Conservation (phyloP, 2,329 filamentous ascomycete species). For the Trichophyton rubrum region DNA sequence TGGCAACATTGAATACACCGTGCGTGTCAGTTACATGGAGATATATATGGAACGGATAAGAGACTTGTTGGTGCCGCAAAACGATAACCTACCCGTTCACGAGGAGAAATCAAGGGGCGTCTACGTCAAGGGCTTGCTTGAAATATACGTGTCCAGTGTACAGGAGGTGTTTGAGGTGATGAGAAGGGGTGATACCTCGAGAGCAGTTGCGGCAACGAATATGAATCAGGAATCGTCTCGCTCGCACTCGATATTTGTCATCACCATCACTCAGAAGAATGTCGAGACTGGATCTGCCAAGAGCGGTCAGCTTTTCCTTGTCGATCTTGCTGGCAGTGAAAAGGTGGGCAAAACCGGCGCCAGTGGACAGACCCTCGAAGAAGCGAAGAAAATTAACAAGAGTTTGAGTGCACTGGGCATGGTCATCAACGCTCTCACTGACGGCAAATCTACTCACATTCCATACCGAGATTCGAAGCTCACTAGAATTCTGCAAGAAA, state of each 20-base stretch:
- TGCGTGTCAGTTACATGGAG: conserved; percentile 97
- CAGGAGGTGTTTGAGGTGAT: conserved; percentile 96
- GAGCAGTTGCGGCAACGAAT: conserved; percentile 91
- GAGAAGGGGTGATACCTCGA: conserved; percentile 75
- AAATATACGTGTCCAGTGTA: conserved; percentile 91
- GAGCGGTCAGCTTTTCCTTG: conserved; percentile 90
- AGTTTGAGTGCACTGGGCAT: conserved; percentile 95
- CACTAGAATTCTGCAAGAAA: conserved; percentile 93
- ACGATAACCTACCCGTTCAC: conserved; percentile 94
- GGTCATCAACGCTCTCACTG: conserved; percentile 96
- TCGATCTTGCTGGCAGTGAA: conserved; percentile 95
- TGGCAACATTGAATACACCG: conserved; percentile 94
- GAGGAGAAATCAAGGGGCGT: conserved; percentile 94
- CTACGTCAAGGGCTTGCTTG: conserved; percentile 87
- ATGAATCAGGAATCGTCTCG: conserved; percentile 99
- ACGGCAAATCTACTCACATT: conserved; percentile 91
- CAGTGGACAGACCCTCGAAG: conserved; percentile 90
- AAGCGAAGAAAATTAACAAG: conserved; percentile 99
- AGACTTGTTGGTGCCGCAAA: conserved; percentile 80
- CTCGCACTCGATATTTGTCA: conserved; percentile 95
- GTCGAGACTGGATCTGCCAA: conserved; percentile 91
- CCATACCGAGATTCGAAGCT: conserved; percentile 97
- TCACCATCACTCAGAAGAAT: conserved; percentile 96
- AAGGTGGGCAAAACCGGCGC: conserved; percentile 98
- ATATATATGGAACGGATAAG: conserved; percentile 99